Evolutionary conservation across 768 basidiomycete genomes (phyloP), one percentile per base, ranked within the genome.

Genomic region (Suillus americanus): DNA sequence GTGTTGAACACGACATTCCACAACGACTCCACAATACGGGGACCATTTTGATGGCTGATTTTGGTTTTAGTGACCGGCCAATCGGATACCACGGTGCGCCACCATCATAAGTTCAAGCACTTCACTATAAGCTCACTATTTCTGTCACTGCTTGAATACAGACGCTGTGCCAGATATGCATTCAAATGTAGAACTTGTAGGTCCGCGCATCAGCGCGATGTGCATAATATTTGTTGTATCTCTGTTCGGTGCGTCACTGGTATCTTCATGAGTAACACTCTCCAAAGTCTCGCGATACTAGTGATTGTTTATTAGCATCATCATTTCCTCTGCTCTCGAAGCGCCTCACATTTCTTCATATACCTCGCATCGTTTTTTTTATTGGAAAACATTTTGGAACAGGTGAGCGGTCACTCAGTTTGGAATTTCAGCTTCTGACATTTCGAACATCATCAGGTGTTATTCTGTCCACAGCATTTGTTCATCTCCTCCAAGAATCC

Each of bases 371-470:
- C 18, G 70, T 89, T 20, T 94, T 94, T 73, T 94, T 94, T 75
- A 80, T 92, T n/a, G 91, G 90, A 45, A 94, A 93, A 70, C 92
- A 94, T 72, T 93, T 94, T 69, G 92, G 92, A 41, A 94, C 92
- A 16, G 86, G 88, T 85, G 48, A 28, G 72, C 55, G 4, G n/a
- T 63, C 30, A 28, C 33, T 25, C 51, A 53, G 38, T 41, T 18
- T 9, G 46, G 54, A 30, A 55, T 56, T 1, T 20, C 20, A 35
- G 37, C 1, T 40, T 40, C 38, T 28, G 25, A 40, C 25, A 28
- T 33, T n/a, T 30, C 16, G 18, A 53, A 13, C 12, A 18, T 40
- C 14, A 28, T n/a, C 64, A 85, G 91, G 91, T 13, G 91, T 92
- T 16, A 94, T 94, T 40, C 74, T 94, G 5, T 87, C 92, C 4